phyloP scores from a whole-genome alignment of 768 basidiomycete species.

The Dentipellis fragilis region DNA sequence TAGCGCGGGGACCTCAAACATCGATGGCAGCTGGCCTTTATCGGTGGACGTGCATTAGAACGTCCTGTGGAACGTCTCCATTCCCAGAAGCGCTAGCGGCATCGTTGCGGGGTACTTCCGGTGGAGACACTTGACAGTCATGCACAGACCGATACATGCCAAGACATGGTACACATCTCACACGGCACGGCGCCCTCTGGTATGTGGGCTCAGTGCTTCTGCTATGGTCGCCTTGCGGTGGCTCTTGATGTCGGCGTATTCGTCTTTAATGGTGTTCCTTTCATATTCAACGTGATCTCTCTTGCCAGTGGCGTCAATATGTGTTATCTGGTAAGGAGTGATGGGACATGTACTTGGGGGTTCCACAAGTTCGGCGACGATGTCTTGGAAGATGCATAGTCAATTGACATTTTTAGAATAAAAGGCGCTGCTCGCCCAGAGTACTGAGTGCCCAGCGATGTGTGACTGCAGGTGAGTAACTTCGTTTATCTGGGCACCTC shows the following conservation, averaged over 20 bases:
- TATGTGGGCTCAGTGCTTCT: constrained; percentile 17
- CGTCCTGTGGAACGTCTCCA: neutral
- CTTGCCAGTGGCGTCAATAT: neutral
- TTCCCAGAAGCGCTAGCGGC: neutral
- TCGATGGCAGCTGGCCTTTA: too few relatives aligned
- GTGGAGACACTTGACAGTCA: constrained; percentile 43
- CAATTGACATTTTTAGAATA: too few relatives aligned
- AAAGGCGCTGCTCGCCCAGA: too few relatives aligned
- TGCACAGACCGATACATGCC: constrained; percentile 22
- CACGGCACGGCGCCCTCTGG: too few relatives aligned
- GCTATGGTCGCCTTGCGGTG: constrained; percentile 24
- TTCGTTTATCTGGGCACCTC: too few relatives aligned
- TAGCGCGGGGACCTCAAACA: too few relatives aligned
- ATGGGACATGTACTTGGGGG: constrained; percentile 15
- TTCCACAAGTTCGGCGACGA: constrained; percentile 27
- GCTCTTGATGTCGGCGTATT: constrained; percentile 34
- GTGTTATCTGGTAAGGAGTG: neutral
- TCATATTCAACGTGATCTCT: constrained; percentile 26
- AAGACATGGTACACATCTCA: too few relatives aligned
- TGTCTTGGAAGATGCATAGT: constrained; percentile 1
- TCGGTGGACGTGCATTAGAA: neutral
- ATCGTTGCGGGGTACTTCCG: constrained; percentile 29
- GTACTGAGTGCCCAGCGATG: too few relatives aligned
- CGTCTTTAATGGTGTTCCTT: constrained; percentile 32
- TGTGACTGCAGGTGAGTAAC: too few relatives aligned